Evolutionary conservation across 768 basidiomycete genomes (phyloP).

Genomic region (Strobilomyces confusus): DNA sequence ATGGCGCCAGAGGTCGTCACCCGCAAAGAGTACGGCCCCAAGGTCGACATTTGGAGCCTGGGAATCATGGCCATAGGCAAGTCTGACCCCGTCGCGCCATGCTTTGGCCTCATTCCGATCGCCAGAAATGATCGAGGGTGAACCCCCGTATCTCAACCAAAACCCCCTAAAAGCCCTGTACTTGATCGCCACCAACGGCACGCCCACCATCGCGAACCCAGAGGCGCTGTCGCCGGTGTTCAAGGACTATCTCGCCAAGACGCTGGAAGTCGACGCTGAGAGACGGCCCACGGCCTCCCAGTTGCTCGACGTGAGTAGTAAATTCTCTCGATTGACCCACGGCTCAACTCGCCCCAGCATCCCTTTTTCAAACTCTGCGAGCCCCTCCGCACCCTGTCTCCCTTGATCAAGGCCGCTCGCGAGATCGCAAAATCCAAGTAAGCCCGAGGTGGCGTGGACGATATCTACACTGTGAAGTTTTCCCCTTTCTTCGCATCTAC

Average conservation of each 20-base stretch:
- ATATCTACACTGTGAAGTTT: constrained; percentile 11
- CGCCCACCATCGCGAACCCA: constrained; percentile 93
- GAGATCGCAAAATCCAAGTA: constrained; percentile 70
- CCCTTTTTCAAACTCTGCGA: constrained; percentile 87
- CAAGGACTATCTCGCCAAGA: constrained; percentile 83
- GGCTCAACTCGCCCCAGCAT: constrained; percentile 45
- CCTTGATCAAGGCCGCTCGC: constrained; percentile 88
- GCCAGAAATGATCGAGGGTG: constrained; percentile 96
- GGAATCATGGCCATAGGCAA: constrained; percentile 95
- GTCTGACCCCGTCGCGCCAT: constrained; percentile 16
- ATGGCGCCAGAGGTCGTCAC: constrained; percentile 99
- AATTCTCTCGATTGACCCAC: not conserved
- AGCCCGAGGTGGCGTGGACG: constrained; percentile 5
- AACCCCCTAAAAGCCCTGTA: constrained; percentile 96
- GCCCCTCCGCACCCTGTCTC: constrained; percentile 79
- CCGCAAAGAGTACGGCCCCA: constrained; percentile 95
- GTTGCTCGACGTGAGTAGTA: constrained; percentile 61
- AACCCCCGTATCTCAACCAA: constrained; percentile 94
- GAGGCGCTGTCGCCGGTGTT: constrained; percentile 72
- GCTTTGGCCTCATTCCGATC: constrained; percentile 1
- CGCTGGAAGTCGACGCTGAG: constrained; percentile 92
- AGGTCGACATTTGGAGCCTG: constrained; percentile 97
- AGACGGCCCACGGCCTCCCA: constrained; percentile 85
- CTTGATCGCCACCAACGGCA: constrained; percentile 97
- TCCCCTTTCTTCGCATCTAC: constrained; percentile 13